Percentiles rank a stretch among this genome's conserved stretches.
phyloP scores from a whole-genome alignment of 257 asterid species.

The Solanum dulcamara region DNA sequence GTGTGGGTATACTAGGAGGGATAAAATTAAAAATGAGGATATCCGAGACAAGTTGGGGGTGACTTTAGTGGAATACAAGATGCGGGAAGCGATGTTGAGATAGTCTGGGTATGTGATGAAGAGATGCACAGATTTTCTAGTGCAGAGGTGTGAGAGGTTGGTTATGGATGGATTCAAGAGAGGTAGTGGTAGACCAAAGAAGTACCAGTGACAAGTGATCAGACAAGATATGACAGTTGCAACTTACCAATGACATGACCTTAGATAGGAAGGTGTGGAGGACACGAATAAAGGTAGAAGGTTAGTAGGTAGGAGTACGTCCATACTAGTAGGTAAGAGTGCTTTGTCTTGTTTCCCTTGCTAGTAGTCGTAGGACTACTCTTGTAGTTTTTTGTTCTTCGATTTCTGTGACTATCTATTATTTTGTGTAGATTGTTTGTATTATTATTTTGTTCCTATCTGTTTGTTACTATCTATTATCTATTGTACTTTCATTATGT shows the following conservation, averaged over 20 bases:
- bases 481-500: background rate
- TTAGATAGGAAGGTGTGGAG: background rate
- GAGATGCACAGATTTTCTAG: background rate
- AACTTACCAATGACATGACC: background rate
- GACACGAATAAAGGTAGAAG: background rate
- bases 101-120: too few species aligned
- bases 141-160: background rate
- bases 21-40: background rate
- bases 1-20: background rate
- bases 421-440: background rate
- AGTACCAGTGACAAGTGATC: too few species aligned
- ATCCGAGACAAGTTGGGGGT: too few species aligned
- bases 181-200: background rate
- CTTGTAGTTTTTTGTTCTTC: background rate
- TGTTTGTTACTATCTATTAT: background rate
- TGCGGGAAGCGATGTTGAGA: too few species aligned
- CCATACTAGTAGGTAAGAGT: background rate
- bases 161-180: background rate
- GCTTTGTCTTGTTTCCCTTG: background rate
- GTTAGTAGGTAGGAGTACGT: background rate
- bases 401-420: background rate
- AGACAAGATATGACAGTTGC: background rate
- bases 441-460: background rate
- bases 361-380: background rate
- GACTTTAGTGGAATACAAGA: too few species aligned